phyloP scores from a whole-genome alignment of 495 filamentous ascomycete genomes.

The Penicillium simplicissimum region DNA sequence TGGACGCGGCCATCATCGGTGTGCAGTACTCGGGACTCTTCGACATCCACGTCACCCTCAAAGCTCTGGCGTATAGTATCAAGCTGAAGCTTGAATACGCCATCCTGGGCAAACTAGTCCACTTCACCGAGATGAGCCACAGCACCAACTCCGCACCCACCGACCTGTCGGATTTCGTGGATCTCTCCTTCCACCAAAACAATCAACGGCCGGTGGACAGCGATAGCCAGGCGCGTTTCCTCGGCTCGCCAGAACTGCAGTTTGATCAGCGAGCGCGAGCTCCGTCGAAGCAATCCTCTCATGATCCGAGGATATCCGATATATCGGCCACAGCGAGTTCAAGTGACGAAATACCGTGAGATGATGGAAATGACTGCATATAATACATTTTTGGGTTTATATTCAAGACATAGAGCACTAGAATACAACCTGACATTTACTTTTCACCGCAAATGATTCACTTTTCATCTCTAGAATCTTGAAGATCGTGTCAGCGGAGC shows the following conservation, averaged over 20 bases:
- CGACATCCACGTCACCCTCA: slow-evolving; percentile 52
- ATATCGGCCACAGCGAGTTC: slow-evolving; percentile 7
- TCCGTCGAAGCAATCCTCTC: slow-evolving; percentile 20
- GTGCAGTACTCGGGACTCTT: slow-evolving; percentile 48
- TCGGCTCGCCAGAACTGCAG: slow-evolving; percentile 8
- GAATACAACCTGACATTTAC: slow-evolving; percentile 1
- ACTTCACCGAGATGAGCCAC: slow-evolving; percentile 25
- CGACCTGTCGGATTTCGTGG: slow-evolving; percentile 33
- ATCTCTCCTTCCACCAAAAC: slow-evolving; percentile 24
- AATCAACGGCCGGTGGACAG: slow-evolving; percentile 15
- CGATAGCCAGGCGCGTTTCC: slow-evolving; percentile 20
- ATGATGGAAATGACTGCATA: slow-evolving; percentile 16
- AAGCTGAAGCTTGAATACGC: slow-evolving; percentile 59
- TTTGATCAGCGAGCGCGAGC: slow-evolving; percentile 5
- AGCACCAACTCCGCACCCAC: slow-evolving; percentile 23
- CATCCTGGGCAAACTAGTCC: slow-evolving; percentile 50
- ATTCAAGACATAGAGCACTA: neutral
- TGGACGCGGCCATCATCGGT: slow-evolving; percentile 46
- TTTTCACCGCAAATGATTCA: neutral
- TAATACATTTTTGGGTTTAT: slow-evolving; percentile 2
- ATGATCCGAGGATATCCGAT: slow-evolving; percentile 13
- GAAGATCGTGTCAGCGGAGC: slow-evolving; percentile 8
- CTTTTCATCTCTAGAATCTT: no score
- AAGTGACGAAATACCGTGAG: slow-evolving; percentile 7
- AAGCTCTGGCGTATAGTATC: slow-evolving; percentile 54